Base-by-base conservation (phyloP, 2,329 filamentous ascomycete genomes). In the Cladosporium colombiae region DNA sequence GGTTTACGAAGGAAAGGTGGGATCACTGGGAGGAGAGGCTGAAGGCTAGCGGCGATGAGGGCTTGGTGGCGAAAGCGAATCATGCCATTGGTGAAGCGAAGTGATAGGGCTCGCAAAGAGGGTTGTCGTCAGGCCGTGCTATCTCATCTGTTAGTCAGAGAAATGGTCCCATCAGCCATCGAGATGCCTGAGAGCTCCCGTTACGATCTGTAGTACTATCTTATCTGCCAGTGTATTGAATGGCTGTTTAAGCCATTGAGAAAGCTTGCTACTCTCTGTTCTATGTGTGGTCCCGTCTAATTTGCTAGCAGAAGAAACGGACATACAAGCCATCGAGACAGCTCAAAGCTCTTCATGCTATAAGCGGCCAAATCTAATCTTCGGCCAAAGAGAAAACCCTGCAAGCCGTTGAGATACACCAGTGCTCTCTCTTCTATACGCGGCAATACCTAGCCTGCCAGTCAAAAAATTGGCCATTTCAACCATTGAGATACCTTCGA, bases 1-100 rank as follows among this genome's bases (percentile, higher is more conserved):
- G 74, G 0, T 76, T 71, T 53, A 66, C 68, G 18, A 55, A 63
- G 25, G 73, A 71, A 25, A 69, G 74, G 31, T 76, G 74, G 74
- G 55, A 66, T 31, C 66, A 64, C 3, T 76, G 74, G 74, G 60
- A 53, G 33, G 46, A 61, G 35, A 56, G 25, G 27, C n/a, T 65
- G 21, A 31, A 31, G 29, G 53, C 23, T 10, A 8, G 18, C 14
- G n/a, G 25, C 16, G 52, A 57, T 49, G 61, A 63, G 40, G 62
- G 40, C 6, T 59, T 65, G 27, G 62, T 59, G 53, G 53, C n/a
- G 40, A 65, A 58, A 31, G 62, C 53, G 5, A 59, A 40, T 29
- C 27, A 49, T 21, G 53, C 62, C n/a, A 29, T 65, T 18, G 33
- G 23, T 29, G 7, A 27, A 27, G 53, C 18, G 14, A 59, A 59